These are phyloP conservation scores for Saussurea involucrata DNA, from an alignment of 129 eudicot genomes.

Conservation along the genomic window DNA sequence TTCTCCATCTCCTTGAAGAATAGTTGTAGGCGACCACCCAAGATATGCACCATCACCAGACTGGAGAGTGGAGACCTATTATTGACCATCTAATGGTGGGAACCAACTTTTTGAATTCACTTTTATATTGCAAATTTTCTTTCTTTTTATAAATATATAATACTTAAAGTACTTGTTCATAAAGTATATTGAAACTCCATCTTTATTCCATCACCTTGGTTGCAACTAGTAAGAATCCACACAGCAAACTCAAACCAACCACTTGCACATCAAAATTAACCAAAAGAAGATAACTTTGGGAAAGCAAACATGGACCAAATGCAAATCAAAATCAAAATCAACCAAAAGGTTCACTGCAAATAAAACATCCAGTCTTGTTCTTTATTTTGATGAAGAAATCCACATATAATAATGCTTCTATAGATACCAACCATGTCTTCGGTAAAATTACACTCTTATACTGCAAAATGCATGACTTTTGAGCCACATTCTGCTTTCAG, in stretches of 20 bases:
- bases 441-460: background rate
- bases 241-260: background rate
- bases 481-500: constrained; percentile 10
- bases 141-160: no score
- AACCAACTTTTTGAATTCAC: no score
- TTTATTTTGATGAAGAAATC: background rate
- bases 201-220: background rate
- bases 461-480: constrained; percentile 14
- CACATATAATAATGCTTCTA: background rate
- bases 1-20: no score
- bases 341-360: background rate
- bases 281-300: no score
- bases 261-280: background rate
- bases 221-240: background rate
- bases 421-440: constrained; percentile 2
- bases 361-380: background rate
- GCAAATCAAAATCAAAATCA: background rate
- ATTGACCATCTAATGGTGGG: no score
- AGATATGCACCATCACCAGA: no score
- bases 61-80: no score
- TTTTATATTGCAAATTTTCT: no score
- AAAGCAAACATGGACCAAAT: no score
- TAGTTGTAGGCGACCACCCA: no score
- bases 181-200: no score
- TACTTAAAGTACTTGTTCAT: no score